These are phyloP conservation scores for Pseudevernia furfuracea DNA, from an alignment of 495 filamentous ascomycete genomes.

Conservation along the genomic window DNA sequence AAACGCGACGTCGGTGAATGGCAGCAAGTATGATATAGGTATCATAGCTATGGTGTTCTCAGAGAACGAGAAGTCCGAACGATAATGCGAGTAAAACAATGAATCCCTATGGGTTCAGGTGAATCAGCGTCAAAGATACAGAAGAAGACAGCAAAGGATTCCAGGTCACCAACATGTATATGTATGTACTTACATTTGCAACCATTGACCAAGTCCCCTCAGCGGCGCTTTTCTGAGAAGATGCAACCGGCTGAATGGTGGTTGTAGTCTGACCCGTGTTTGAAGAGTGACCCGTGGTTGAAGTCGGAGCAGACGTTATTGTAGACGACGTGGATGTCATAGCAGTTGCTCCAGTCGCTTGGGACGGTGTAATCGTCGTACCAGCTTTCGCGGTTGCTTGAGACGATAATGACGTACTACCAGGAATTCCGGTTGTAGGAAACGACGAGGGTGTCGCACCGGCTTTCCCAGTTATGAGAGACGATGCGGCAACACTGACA, in stretches of 20 bases:
- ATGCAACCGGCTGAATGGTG: conserved; percentile 3
- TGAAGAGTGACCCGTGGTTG: conserved; percentile 1
- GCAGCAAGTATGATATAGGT: conserved; percentile 2
- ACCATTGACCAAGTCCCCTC: not conserved
- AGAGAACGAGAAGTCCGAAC: conserved; percentile 5
- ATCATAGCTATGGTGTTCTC: conserved; percentile 1
- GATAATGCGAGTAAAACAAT: conserved; percentile 3
- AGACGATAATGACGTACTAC: conserved; percentile 5
- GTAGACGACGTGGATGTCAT: not conserved
- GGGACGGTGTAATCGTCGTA: not conserved
- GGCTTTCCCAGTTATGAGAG: conserved; percentile 7
- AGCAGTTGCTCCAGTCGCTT: not conserved
- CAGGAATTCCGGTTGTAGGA: not conserved
- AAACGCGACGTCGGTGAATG: conserved; percentile 3
- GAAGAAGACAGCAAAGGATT: conserved; percentile 2
- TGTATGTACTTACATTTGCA: conserved; percentile 4
- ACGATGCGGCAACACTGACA: conserved; percentile 2
- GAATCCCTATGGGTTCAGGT: not conserved
- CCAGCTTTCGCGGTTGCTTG: conserved; percentile 6
- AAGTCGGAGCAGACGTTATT: conserved; percentile 10
- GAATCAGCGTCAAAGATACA: conserved; percentile 4
- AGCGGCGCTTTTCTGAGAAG: conserved; percentile 7
- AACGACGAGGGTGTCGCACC: not conserved
- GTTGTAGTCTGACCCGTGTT: conserved; percentile 10
- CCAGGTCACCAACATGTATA: not conserved